Percentiles rank a stretch among this genome's conserved stretches.
Evolutionary conservation across 2,329 filamentous ascomycete genomes (phyloP).

Genomic region (Scorias spongiosa): DNA sequence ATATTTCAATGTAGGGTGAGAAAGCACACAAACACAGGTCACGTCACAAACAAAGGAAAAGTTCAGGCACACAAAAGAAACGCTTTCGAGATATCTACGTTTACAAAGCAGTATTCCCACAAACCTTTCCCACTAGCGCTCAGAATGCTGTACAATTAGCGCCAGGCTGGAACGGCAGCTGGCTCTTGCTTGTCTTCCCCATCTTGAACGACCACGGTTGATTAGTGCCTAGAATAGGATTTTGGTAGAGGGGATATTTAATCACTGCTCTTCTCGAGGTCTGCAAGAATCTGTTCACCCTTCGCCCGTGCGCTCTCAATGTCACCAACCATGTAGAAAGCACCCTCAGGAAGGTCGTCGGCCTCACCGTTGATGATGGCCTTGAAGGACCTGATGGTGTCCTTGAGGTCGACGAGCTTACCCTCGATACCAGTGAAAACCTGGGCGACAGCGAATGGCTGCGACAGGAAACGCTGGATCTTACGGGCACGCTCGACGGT

Average conservation of each 20-base stretch:
- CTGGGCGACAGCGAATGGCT: slow-evolving; percentile 87
- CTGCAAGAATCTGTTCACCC: slow-evolving; percentile 99
- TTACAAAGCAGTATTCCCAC: slow-evolving; percentile 5
- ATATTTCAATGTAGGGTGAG: no score
- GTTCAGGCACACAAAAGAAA: slow-evolving; percentile 3
- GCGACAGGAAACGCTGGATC: slow-evolving; percentile 98
- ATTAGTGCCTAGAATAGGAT: not conserved
- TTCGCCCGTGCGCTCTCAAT: slow-evolving; percentile 83
- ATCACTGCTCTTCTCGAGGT: slow-evolving; percentile 47
- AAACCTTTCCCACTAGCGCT: slow-evolving; percentile 1
- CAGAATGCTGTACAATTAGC: slow-evolving; percentile 4
- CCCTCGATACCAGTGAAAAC: slow-evolving; percentile 93
- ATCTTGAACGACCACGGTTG: not conserved
- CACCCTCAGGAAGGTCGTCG: slow-evolving; percentile 87
- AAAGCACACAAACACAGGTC: no score
- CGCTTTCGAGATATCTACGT: slow-evolving; percentile 10
- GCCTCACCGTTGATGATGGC: slow-evolving; percentile 87
- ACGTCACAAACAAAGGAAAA: not conserved
- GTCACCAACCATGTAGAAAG: slow-evolving; percentile 98
- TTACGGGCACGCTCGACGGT: slow-evolving; percentile 99
- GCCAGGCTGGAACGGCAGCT: slow-evolving; percentile 1
- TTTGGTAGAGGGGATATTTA: not conserved
- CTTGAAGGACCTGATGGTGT: slow-evolving; percentile 96
- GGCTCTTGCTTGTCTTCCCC: not conserved
- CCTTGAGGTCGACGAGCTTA: slow-evolving; percentile 93